Conservation (phyloP, 768 basidiomycete species). For the Termitomyces sp. region DNA sequence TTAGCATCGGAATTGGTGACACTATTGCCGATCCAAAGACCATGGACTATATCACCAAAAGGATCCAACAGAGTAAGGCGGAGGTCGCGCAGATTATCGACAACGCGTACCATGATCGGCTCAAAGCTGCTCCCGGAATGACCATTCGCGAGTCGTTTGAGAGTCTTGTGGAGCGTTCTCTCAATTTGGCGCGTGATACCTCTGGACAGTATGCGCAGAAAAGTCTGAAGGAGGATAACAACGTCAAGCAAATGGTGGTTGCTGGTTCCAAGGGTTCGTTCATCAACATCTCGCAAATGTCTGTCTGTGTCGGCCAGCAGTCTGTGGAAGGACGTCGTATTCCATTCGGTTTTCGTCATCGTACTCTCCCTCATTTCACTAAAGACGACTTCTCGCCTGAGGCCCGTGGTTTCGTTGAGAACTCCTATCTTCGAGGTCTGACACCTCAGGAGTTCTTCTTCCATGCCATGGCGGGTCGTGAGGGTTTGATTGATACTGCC, state of each 20-base stretch:
- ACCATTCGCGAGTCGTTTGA: conserved; percentile 99
- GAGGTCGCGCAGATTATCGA: conserved; percentile 77
- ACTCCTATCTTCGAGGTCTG: conserved; percentile 93
- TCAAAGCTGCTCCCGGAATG: conserved; percentile 95
- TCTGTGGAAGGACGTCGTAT: conserved; percentile 97
- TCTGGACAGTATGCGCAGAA: conserved; percentile 97
- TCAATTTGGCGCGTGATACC: conserved; percentile 92
- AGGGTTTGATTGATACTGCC: conserved; percentile 98
- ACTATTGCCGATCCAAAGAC: conserved; percentile 90
- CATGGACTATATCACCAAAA: conserved; percentile 81
- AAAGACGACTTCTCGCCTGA: conserved; percentile 99
- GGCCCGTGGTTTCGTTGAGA: conserved; percentile 97
- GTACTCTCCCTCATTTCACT: conserved; percentile 94
- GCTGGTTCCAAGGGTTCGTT: conserved; percentile 98
- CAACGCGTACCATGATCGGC: conserved; percentile 77
- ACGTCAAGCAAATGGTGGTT: conserved; percentile 99
- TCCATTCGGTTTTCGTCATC: conserved; percentile 96
- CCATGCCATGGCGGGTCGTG: conserved; percentile 99
- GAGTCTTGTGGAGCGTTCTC: conserved; percentile 81
- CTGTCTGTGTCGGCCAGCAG: conserved; percentile 98
- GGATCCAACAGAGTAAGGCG: conserved; percentile 76
- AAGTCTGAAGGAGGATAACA: conserved; percentile 97
- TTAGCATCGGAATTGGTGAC: conserved; percentile 98
- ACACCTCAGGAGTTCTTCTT: conserved; percentile 99
- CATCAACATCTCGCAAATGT: conserved; percentile 99